A percentile compares a stretch with the other conserved stretches of the same genome.
These are phyloP conservation scores for Nakazawaea ernobii DNA, from an alignment of 805 yeast species.

Conservation along the genomic window DNA sequence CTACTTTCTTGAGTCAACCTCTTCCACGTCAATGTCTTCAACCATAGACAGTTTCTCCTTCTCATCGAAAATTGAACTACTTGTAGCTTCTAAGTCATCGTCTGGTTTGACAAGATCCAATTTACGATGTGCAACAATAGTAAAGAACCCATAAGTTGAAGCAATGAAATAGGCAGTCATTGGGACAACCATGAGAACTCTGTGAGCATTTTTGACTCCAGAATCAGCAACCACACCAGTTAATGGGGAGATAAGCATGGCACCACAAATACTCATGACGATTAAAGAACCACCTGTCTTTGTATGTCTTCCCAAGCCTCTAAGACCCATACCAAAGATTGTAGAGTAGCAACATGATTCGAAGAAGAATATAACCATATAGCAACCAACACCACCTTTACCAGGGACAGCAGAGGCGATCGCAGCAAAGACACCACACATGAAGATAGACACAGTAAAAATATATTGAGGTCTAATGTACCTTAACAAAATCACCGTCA, in stretches of 20 bases:
- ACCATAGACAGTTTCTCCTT: constrained; percentile 8
- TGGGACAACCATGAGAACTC: constrained; percentile 19
- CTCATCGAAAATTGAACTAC: constrained; percentile 1
- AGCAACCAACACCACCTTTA: constrained; percentile 11
- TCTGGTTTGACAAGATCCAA: neutral
- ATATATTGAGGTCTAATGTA: constrained; percentile 12
- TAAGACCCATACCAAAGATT: constrained; percentile 12
- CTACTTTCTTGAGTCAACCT: neutral
- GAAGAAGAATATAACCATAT: constrained; percentile 9
- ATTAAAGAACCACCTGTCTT: constrained; percentile 13
- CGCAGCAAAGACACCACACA: constrained; percentile 8
- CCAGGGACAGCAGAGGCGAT: constrained; percentile 10
- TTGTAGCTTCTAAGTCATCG: neutral
- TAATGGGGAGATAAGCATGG: constrained; percentile 19
- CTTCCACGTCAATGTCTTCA: constrained; percentile 1
- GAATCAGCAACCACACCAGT: constrained; percentile 22
- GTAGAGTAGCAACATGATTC: constrained; percentile 13
- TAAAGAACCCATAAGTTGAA: constrained; percentile 19
- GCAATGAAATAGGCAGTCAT: constrained; percentile 20
- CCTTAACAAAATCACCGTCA: constrained; percentile 8
- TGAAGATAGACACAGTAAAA: constrained; percentile 3
- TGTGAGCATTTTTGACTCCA: constrained; percentile 13
- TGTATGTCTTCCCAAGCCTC: constrained; percentile 13
- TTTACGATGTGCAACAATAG: constrained; percentile 8
- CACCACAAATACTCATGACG: constrained; percentile 21